Conservation (phyloP, 805 yeast species). For the Ogataea nakhonphanomensis region DNA sequence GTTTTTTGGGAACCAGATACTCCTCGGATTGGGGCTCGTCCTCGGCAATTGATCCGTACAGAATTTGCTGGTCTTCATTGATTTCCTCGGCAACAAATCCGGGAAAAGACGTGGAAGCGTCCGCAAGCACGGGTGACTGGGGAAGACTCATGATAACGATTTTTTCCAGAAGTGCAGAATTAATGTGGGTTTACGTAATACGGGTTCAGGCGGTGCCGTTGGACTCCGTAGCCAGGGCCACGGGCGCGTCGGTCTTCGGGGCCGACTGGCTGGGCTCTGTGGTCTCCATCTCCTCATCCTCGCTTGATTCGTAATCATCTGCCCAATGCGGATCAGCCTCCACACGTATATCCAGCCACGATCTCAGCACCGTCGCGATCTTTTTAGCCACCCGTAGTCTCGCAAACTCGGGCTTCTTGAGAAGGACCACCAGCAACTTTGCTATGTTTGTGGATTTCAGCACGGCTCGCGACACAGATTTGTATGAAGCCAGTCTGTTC, state of each 20-base stretch:
- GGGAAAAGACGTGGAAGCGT: conserved; percentile 28
- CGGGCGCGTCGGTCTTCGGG: conserved; percentile 26
- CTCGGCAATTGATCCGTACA: conserved; percentile 7
- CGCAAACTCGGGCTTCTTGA: conserved; percentile 37
- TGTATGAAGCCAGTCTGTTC: conserved; percentile 20
- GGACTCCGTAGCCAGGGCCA: neutral
- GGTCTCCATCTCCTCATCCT: conserved; percentile 18
- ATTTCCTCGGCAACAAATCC: conserved; percentile 27
- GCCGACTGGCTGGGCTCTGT: conserved; percentile 56
- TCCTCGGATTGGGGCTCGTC: conserved; percentile 13
- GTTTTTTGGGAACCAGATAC: conserved; percentile 27
- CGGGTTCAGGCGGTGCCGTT: neutral
- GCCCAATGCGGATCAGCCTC: conserved; percentile 29
- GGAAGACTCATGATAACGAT: conserved; percentile 1
- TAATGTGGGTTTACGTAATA: neutral
- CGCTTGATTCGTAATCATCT: conserved; percentile 25
- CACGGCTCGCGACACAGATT: conserved; percentile 29
- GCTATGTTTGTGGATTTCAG: conserved; percentile 31
- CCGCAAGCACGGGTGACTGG: conserved; percentile 11
- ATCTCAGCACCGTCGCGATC: conserved; percentile 20
- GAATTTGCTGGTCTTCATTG: conserved; percentile 2
- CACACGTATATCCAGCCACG: conserved; percentile 29
- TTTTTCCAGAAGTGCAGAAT: neutral
- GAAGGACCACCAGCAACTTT: conserved; percentile 31
- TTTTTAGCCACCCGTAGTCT: conserved; percentile 17